These are phyloP conservation scores for Chrysophaeum taylorii DNA, from an alignment of 352 stramenopile species.

Conservation along the genomic window DNA sequence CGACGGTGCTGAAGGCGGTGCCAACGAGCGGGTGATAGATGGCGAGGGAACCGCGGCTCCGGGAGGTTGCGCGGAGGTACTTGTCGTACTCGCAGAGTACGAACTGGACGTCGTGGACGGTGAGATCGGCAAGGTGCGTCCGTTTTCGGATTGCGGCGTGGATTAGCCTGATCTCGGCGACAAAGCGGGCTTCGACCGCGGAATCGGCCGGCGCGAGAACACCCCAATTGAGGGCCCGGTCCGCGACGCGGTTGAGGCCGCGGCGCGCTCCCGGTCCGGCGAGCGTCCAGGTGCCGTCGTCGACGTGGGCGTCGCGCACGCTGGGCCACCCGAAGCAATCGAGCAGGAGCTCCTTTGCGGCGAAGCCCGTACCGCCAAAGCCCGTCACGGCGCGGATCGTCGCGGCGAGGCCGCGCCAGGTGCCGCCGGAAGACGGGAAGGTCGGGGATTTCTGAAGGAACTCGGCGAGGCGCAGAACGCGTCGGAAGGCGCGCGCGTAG, in stretches of 20 bases:
- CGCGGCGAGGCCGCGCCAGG: neutral
- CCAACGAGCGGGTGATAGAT: no score
- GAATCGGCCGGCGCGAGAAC: neutral
- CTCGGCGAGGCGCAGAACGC: neutral
- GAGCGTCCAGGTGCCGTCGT: neutral
- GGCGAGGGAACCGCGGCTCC: no score
- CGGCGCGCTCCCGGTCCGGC: neutral
- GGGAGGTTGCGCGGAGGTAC: conserved; percentile 3
- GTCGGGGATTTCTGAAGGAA: neutral
- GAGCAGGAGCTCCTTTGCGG: conserved; percentile 7
- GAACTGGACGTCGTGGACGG: conserved; percentile 15
- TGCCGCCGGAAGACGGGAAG: neutral
- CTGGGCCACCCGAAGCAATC: neutral
- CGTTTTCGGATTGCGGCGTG: neutral
- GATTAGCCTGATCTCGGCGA: neutral
- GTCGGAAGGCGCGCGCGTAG: neutral
- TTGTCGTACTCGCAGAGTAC: conserved; percentile 16
- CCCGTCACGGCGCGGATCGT: neutral
- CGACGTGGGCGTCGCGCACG: neutral
- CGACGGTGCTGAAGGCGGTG: no score
- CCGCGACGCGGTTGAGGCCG: neutral
- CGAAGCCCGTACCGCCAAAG: conserved; percentile 8
- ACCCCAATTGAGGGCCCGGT: neutral
- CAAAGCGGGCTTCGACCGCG: neutral
- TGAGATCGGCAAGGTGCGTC: no score